Evolutionary conservation across 2,329 filamentous ascomycete genomes (phyloP).

Genomic region (Zasmidium cellare): DNA sequence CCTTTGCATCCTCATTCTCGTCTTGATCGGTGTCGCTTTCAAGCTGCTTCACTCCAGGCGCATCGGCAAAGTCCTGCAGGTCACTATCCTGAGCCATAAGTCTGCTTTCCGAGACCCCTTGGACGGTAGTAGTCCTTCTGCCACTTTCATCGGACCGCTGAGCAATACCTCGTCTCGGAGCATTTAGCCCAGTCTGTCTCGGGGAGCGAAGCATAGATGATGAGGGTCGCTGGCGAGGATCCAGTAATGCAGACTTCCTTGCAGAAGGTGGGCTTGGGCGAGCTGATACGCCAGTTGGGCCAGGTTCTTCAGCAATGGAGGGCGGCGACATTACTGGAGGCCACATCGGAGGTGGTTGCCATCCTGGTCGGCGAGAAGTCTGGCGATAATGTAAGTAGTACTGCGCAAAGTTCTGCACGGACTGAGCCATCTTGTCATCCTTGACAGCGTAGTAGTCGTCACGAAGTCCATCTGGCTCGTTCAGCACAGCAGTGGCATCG

Average conservation of each 20-base stretch:
- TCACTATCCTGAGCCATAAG: conserved; percentile 57
- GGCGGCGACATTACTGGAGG: conserved; percentile 28
- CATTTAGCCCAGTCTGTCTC: background rate
- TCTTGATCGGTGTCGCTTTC: conserved; percentile 42
- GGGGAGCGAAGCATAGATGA: conserved; percentile 21
- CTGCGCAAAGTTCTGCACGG: conserved; percentile 91
- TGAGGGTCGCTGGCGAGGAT: conserved; percentile 1
- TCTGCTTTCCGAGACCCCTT: conserved; percentile 42
- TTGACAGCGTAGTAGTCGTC: conserved; percentile 94
- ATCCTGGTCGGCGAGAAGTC: conserved; percentile 29
- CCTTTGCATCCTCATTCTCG: conserved; percentile 45
- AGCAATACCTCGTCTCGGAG: background rate
- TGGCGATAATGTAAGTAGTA: conserved; percentile 62
- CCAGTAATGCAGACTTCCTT: conserved; percentile 4
- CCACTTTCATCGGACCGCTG: conserved; percentile 2
- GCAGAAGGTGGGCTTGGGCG: conserved; percentile 1
- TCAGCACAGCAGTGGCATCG: conserved; percentile 37
- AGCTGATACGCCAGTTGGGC: background rate
- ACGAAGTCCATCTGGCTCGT: conserved; percentile 56
- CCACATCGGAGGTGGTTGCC: conserved; percentile 34
- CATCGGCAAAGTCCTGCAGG: conserved; percentile 52
- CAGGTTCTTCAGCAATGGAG: conserved; percentile 25
- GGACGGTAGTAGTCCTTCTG: conserved; percentile 2
- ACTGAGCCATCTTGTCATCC: conserved; percentile 97
- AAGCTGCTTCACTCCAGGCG: conserved; percentile 29